phyloP scores from a whole-genome alignment of 2,329 filamentous ascomycete species.

The Exserohilum turcica region DNA sequence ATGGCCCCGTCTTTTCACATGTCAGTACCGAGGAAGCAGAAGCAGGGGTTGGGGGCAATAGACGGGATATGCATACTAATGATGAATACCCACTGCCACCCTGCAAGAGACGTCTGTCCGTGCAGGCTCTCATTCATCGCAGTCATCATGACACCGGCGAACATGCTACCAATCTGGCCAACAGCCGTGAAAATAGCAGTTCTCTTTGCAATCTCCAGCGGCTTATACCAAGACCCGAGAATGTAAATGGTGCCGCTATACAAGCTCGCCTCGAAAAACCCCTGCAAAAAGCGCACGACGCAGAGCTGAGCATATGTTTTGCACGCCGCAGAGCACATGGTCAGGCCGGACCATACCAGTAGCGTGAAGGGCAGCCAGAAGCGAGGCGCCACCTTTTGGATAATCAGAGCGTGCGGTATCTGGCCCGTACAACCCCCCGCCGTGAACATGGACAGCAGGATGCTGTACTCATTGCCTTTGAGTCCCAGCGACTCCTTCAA shows the following conservation, averaged over 20 bases:
- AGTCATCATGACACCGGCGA: constrained; percentile 43
- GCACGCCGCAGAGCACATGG: constrained; percentile 37
- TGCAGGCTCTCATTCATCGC: constrained; percentile 37
- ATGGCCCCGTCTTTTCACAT: constrained; percentile 32
- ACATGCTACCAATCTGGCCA: constrained; percentile 40
- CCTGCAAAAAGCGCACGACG: constrained; percentile 35
- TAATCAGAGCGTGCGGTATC: constrained; percentile 37
- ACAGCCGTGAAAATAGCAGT: constrained; percentile 40
- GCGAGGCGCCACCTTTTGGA: constrained; percentile 35
- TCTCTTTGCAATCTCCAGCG: constrained; percentile 35
- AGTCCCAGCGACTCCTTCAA: constrained; percentile 33
- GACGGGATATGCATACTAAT: constrained; percentile 21
- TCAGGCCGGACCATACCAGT: constrained; percentile 36
- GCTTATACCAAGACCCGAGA: constrained; percentile 37
- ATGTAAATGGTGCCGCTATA: constrained; percentile 41
- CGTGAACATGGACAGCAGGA: constrained; percentile 37
- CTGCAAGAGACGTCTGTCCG: constrained; percentile 24
- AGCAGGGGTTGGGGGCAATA: too few relatives aligned
- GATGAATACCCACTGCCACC: constrained; percentile 41
- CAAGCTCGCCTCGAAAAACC: constrained; percentile 35
- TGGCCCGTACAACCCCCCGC: constrained; percentile 37
- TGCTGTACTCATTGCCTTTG: constrained; percentile 36
- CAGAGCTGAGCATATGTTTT: constrained; percentile 35
- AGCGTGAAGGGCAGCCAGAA: constrained; percentile 40
- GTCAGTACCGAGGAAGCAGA: constrained; percentile 7